These are phyloP conservation scores for Panicum hallii DNA, from an alignment of 202 grass and related monocot genomes.

Conservation along the genomic window DNA sequence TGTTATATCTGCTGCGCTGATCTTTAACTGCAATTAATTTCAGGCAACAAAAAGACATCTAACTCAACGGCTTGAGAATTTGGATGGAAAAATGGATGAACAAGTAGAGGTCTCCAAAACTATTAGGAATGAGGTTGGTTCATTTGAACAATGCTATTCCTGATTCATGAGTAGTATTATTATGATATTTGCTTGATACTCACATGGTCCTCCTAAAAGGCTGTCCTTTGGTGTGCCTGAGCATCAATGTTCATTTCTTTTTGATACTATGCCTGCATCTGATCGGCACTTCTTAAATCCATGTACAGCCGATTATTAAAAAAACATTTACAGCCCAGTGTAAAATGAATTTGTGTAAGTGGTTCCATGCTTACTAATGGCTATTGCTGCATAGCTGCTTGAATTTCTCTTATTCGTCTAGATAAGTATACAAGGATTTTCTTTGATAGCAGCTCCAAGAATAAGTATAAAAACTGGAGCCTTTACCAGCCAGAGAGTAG, in stretches of 20 bases:
- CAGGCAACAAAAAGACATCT: conserved; percentile 91
- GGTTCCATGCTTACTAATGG: neutral
- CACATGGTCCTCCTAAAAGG: neutral
- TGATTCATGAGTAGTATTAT: neutral
- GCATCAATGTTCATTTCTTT: conserved; percentile 6
- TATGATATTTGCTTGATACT: conserved; percentile 25
- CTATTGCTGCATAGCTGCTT: neutral
- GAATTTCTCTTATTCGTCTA: neutral
- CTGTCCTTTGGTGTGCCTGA: conserved; percentile 22
- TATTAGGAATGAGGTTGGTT: conserved; percentile 84
- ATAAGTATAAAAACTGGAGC: neutral
- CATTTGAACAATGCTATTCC: conserved; percentile 35
- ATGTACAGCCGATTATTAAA: neutral
- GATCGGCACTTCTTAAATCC: neutral
- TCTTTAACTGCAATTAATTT: conserved; percentile 40
- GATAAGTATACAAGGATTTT: conserved; percentile 28
- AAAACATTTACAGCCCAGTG: neutral
- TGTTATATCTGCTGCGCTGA: neutral
- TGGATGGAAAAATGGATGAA: conserved; percentile 93
- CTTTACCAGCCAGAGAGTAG: conserved; percentile 17
- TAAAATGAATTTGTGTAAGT: conserved; percentile 17
- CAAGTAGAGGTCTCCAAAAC: conserved; percentile 83
- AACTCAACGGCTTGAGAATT: conserved; percentile 83
- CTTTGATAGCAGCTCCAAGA: conserved; percentile 26
- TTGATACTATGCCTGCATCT: neutral